These are phyloP conservation scores for Pyricularia sp. DNA, from an alignment of 2,329 filamentous ascomycete species.

Conservation along the genomic window DNA sequence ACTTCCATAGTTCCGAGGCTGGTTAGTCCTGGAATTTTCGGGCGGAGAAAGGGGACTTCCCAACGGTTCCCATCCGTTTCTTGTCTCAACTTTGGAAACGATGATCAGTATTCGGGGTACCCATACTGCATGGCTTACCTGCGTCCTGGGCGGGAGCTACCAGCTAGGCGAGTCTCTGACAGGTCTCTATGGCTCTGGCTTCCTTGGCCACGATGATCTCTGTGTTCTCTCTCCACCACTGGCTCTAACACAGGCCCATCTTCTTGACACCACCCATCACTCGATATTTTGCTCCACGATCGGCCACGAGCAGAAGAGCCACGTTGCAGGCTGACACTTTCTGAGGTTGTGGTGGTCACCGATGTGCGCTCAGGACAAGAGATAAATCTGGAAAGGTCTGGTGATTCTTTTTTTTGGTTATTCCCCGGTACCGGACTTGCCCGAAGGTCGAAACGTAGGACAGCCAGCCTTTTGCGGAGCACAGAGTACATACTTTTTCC, in stretches of 20 bases:
- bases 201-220: background rate
- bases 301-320: background rate
- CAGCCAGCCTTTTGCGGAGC: background rate
- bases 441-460: background rate
- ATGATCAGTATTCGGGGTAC: background rate
- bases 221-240: too few relatives aligned
- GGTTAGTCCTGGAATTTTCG: background rate
- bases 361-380: background rate
- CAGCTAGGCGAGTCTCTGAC: background rate
- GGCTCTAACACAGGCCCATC: background rate
- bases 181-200: background rate
- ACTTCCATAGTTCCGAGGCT: background rate
- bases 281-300: background rate
- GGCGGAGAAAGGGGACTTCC: background rate
- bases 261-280: background rate
- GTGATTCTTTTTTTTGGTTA: background rate
- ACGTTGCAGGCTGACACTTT: background rate
- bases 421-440: background rate
- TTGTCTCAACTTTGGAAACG: background rate
- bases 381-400: background rate
- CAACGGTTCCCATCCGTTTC: background rate
- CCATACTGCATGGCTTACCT: constrained; percentile 1
- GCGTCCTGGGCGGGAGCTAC: background rate
- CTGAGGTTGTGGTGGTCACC: too few relatives aligned
- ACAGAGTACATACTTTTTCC: background rate